phyloP scores from a whole-genome alignment of 768 basidiomycete species.

The Fomitopsis serialis region DNA sequence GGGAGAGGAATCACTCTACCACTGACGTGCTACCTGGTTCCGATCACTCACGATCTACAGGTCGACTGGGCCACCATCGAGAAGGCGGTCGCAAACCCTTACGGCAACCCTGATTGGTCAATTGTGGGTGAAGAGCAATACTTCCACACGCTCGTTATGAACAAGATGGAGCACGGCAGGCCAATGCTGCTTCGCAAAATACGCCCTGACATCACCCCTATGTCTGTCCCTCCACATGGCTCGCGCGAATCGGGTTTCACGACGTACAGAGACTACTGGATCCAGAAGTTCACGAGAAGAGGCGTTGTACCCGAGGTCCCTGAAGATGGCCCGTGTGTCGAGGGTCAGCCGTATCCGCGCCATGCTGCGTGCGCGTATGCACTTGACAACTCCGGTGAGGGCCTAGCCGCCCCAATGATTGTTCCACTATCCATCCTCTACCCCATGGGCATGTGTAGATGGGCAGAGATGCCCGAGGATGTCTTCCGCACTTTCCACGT shows the following conservation, averaged over 20 bases:
- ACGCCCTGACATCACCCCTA: conserved; percentile 60
- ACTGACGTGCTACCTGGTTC: conserved; percentile 62
- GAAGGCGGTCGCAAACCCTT: conserved; percentile 40
- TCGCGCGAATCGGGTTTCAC: conserved; percentile 41
- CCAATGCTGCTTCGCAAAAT: conserved; percentile 51
- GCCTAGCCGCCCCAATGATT: conserved; percentile 9
- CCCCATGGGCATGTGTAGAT: conserved; percentile 44
- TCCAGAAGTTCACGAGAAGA: conserved; percentile 49
- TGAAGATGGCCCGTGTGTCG: conserved; percentile 55
- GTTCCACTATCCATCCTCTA: conserved; percentile 25
- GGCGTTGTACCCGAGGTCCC: conserved; percentile 38
- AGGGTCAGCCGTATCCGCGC: conserved; percentile 42
- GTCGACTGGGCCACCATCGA: conserved; percentile 59
- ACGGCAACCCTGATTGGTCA: conserved; percentile 52
- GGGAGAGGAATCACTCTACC: conserved; percentile 45
- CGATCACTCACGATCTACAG: conserved; percentile 40
- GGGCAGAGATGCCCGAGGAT: conserved; percentile 46
- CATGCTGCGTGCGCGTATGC: conserved; percentile 16
- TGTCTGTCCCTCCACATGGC: conserved; percentile 48
- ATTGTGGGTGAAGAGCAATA: conserved; percentile 43
- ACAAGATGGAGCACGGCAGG: conserved; percentile 49
- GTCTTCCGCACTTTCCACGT: conserved; percentile 48
- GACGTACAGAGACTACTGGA: conserved; percentile 59
- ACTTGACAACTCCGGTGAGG: conserved; percentile 22
- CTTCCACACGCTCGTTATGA: conserved; percentile 48